Conservation (phyloP, 257 asterid genomes). For the Solanum tacnaense region DNA sequence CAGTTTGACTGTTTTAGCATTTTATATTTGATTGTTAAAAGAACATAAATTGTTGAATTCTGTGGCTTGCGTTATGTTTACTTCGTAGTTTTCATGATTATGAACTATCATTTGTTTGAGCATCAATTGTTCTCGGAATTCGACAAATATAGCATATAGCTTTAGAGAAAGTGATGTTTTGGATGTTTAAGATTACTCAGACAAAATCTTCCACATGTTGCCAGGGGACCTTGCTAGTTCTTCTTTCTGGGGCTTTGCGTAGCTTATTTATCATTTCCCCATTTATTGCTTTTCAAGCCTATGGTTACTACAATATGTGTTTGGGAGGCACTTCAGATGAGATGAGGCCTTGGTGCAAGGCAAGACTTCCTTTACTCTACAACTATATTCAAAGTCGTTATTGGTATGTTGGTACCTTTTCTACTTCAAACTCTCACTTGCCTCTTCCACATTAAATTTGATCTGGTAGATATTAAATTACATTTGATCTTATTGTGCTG, state of each 20-base stretch:
- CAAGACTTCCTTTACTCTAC: slow-evolving; percentile 83
- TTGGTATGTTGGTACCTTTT: slow-evolving; percentile 50
- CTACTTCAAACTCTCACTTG: not conserved
- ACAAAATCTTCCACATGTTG: slow-evolving; percentile 2
- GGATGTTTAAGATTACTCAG: not conserved
- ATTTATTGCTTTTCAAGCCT: slow-evolving; percentile 69
- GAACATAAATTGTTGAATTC: not conserved
- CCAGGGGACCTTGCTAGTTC: slow-evolving; percentile 45
- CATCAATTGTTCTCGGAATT: not conserved
- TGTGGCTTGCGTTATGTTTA: not conserved
- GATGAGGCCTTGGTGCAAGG: slow-evolving; percentile 92
- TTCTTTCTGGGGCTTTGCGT: slow-evolving; percentile 51
- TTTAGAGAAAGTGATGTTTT: not conserved
- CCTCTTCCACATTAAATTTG: not conserved
- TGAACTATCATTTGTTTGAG: not conserved
- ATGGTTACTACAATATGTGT: slow-evolving; percentile 71
- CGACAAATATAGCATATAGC: not conserved
- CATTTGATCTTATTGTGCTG: not conserved
- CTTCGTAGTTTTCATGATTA: not conserved
- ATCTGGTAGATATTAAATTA: not conserved
- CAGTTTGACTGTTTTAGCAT: not conserved
- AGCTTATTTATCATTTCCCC: slow-evolving; percentile 54
- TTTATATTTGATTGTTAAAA: not conserved
- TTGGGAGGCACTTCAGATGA: slow-evolving; percentile 36
- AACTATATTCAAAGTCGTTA: slow-evolving; percentile 86